Base-by-base conservation (phyloP, 371 early-diverging fungal species). In the Rhizopus arrhizus region DNA sequence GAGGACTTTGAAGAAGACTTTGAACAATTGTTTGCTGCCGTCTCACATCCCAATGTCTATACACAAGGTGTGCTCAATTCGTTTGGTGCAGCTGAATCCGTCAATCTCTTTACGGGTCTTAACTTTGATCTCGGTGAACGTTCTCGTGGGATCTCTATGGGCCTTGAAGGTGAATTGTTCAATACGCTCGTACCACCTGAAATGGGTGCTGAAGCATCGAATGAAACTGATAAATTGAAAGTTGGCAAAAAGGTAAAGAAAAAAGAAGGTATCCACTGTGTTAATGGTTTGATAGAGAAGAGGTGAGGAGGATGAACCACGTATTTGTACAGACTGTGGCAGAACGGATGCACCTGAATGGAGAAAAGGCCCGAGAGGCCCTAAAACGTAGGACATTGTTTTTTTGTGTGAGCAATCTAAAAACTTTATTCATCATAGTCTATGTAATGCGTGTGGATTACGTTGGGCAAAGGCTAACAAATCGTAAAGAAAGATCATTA, bases 311-410 rank as follows among this genome's bases (percentile, higher is more conserved):
- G 62, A 65, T 15, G 51, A 50, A n/a, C n/a, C 38, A 52, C 62
- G 42, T 32, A 64, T 63, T n/a, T 75, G 57, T 65, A 60, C 72
- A 8, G 81, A 76, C 16, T 95, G 95, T 75, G 82, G 84, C 15
- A 89, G 87, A 15, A 89, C 88, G 0, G 83, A 85, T 29, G 89
- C 93, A 0, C 92, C 93, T 10, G 90, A 89, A 58, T 95, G 95
- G 94, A 82, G 94, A 54, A 83, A 85, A 62, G 92, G 93, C 2
- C 91, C 91, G 36, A 83, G 82, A 48, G 93, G 93, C 13, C 85
- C 89, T 6, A 82, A 80, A 58, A 82, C 83, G 81, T 84, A 73
- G 74, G 77, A 56, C 2, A 46, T 29, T 16, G 13, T 12, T 34
- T 11, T 55, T 56, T 32, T 35, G 36, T 38, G 13, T 56, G 8